These are phyloP conservation scores for Auricularia cornea DNA, from an alignment of 768 basidiomycete genomes.

Conservation along the genomic window DNA sequence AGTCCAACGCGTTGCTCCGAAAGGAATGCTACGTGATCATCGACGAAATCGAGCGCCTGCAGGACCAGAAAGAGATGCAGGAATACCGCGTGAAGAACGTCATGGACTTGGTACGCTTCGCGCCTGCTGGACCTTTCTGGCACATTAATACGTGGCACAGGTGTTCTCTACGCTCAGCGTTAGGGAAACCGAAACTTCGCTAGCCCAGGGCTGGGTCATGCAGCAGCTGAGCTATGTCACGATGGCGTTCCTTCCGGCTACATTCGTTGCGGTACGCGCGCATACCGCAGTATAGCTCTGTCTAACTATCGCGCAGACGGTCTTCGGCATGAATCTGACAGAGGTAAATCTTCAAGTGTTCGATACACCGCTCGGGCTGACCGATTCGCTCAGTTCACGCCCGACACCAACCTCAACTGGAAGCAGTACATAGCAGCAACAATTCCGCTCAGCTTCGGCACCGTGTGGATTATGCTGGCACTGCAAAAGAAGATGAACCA, in stretches of 20 bases:
- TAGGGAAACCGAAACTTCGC: slow-evolving; percentile 40
- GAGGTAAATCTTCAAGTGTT: slow-evolving; percentile 27
- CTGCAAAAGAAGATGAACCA: slow-evolving; percentile 29
- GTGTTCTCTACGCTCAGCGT: slow-evolving; percentile 55
- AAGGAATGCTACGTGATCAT: slow-evolving; percentile 9
- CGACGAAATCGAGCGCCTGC: slow-evolving; percentile 6
- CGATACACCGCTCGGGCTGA: slow-evolving; percentile 4
- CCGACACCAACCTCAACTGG: not conserved
- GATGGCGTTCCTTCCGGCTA: slow-evolving; percentile 53
- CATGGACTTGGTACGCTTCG: slow-evolving; percentile 23
- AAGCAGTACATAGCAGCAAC: slow-evolving; percentile 33
- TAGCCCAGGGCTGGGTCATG: slow-evolving; percentile 35
- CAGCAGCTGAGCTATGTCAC: slow-evolving; percentile 41
- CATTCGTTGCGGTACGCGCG: slow-evolving; percentile 28
- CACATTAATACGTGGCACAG: slow-evolving; percentile 20
- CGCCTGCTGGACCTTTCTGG: not conserved
- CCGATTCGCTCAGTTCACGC: not conserved
- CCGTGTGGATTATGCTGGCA: slow-evolving; percentile 48
- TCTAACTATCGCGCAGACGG: slow-evolving; percentile 32
- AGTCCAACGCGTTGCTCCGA: not conserved
- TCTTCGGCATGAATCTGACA: slow-evolving; percentile 50
- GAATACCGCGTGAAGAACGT: slow-evolving; percentile 24
- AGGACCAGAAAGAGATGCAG: slow-evolving; percentile 19
- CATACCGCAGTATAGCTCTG: slow-evolving; percentile 23
- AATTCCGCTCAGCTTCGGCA: slow-evolving; percentile 38